Base-by-base conservation (phyloP, 2,329 filamentous ascomycete genomes). In the Teratosphaeria viscida region DNA sequence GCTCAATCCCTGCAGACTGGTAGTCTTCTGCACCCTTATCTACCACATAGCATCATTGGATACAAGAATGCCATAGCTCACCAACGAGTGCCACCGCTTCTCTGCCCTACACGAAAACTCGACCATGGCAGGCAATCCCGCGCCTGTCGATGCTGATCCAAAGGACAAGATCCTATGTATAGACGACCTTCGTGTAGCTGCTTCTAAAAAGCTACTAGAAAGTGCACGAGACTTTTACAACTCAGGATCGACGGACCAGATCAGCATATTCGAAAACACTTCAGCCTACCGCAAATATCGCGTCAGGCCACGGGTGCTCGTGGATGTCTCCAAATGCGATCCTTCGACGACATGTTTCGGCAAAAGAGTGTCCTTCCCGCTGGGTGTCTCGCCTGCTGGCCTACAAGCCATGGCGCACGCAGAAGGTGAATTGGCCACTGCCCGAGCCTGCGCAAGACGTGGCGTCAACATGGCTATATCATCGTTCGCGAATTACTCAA, bases 231-330 rank as follows among this genome's bases (percentile, higher is more conserved):
- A 82, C 56, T 84, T 82, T 70, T 83, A 79, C 68, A 83, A 84
- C 66, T 81, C 79, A 61, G 81, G 81, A 5, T 79, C 81, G 5
- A 82, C 82, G 72, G 80, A 82, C 62, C 71, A 81, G 27, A 71
- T 79, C 57, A 82, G 80, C 14, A 68, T 83, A n/a, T 68, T 70
- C 26, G 81, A 82, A 57, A 84, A 84, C 60, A 73, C 78, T 57
- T 73, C 73, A 0, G 80, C 81, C 1, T 84, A 76, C 68, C 73
- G 78, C 62, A 72, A 74, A 6, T 71, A 77, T 52, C 71, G 75
- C 53, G 71, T 72, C 56, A 60, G 72, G 47, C 61, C 65, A 19
- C 68, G 75, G 19, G 72, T 76, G 2, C 67, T 76, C 8, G 64
- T 68, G 14, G 70, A 76, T 60, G 72, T 76, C 27, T 70, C 69